A percentile compares a stretch with the other conserved stretches of the same genome.
These are phyloP conservation scores for Pouteria campechiana DNA, from an alignment of 179 eudicot species.

Conservation along the genomic window DNA sequence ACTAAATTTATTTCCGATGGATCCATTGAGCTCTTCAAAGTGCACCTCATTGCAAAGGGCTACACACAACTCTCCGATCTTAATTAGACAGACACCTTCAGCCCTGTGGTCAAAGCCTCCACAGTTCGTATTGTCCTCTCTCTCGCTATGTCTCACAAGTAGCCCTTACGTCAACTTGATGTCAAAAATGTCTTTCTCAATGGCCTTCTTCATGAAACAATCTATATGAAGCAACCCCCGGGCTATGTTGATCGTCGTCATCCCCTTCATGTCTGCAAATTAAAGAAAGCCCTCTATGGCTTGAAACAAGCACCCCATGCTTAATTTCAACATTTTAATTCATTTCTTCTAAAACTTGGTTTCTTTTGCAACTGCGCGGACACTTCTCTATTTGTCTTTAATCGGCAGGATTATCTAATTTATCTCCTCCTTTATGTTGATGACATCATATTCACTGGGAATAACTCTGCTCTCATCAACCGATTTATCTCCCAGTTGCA, in stretches of 20 bases:
- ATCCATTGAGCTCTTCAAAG: background rate
- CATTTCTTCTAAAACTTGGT: too few species aligned
- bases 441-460: too few species aligned
- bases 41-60: background rate
- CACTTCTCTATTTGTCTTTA: too few species aligned
- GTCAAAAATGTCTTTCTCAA: slow-evolving; percentile 1
- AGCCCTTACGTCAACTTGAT: slow-evolving; percentile 4
- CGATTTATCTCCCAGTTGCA: too few species aligned
- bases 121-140: background rate
- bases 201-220: background rate
- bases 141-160: background rate
- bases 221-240: background rate
- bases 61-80: background rate
- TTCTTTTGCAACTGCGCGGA: too few species aligned
- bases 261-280: too few species aligned
- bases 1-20: background rate
- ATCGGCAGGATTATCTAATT: too few species aligned
- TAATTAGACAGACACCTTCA: background rate
- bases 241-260: slow-evolving; percentile 1
- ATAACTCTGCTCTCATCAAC: too few species aligned
- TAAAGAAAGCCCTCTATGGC: too few species aligned
- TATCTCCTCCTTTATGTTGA: too few species aligned
- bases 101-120: background rate
- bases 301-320: too few species aligned
- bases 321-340: too few species aligned